phyloP scores from a whole-genome alignment of 2,329 filamentous ascomycete genomes.

The Cordyceps cicadae region DNA sequence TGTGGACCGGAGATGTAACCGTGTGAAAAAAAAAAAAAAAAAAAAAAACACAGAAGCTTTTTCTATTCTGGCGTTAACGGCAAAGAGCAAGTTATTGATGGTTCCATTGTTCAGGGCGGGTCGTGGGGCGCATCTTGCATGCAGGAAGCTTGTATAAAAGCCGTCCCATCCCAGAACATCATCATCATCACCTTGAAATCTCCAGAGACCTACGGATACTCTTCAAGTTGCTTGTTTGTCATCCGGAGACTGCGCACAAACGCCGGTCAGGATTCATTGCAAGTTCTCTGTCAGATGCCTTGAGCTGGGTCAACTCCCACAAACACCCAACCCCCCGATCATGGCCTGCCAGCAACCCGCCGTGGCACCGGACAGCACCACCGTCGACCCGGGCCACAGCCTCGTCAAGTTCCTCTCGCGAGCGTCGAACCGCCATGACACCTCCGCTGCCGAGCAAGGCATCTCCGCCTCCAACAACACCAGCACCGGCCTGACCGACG shows the following conservation, averaged over 20 bases:
- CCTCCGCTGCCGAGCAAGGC: background rate
- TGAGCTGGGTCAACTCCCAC: background rate
- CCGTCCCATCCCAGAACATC: background rate
- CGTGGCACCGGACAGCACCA: conserved; percentile 6
- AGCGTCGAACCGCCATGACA: background rate
- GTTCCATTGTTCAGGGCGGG: background rate
- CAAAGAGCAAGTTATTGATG: background rate
- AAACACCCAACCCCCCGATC: background rate
- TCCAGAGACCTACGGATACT: background rate
- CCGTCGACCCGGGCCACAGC: background rate
- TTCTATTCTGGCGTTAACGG: background rate
- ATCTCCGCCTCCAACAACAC: background rate
- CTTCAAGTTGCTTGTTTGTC: no score
- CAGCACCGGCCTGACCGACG: conserved; percentile 15
- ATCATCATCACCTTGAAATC: background rate
- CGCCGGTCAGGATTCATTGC: background rate
- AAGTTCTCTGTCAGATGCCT: background rate
- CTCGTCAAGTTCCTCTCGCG: conserved; percentile 1
- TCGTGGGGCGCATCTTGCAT: background rate
- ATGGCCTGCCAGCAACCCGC: conserved; percentile 10
- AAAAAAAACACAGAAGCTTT: no score
- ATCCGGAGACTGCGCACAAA: background rate
- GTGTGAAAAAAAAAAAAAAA: background rate
- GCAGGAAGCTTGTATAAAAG: background rate
- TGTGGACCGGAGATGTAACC: background rate